These are phyloP conservation scores for Ganoderma lingzhi DNA, from an alignment of 1,284 basidiomycete species.

Conservation along the genomic window DNA sequence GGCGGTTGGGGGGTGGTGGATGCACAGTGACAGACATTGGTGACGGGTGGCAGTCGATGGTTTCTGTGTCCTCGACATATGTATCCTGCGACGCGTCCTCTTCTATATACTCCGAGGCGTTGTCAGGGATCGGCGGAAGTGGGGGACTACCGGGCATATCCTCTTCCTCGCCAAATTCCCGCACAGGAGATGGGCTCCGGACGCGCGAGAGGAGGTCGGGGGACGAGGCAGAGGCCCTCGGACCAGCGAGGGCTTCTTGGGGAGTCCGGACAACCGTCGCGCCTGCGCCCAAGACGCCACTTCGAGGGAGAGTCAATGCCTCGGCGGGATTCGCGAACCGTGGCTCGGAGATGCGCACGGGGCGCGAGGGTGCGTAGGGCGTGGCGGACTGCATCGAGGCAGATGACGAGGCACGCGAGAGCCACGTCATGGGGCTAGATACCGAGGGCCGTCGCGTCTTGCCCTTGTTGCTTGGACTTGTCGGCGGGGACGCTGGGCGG, in stretches of 20 bases:
- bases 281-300: slow-evolving; percentile 66
- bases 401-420: slow-evolving; percentile 43
- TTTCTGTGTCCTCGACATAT: slow-evolving; percentile 22
- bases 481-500: slow-evolving; percentile 30
- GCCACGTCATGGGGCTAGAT: slow-evolving; percentile 45
- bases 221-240: slow-evolving; percentile 28
- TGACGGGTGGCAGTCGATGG: slow-evolving; percentile 36
- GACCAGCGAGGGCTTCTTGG: slow-evolving; percentile 66
- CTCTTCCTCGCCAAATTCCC: slow-evolving; percentile 34
- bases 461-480: slow-evolving; percentile 30
- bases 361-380: slow-evolving; percentile 49
- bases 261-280: slow-evolving; percentile 79
- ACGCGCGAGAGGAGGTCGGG: slow-evolving; percentile 30
- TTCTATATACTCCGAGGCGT: slow-evolving; percentile 31
- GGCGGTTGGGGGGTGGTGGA: slow-evolving; percentile 43
- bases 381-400: slow-evolving; percentile 28
- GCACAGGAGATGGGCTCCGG: slow-evolving; percentile 24
- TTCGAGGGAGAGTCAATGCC: slow-evolving; percentile 48
- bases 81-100: slow-evolving; percentile 29
- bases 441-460: slow-evolving; percentile 44
- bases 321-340: slow-evolving; percentile 61
- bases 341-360: slow-evolving; percentile 68
- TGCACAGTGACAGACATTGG: slow-evolving; percentile 47
- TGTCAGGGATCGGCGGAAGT: slow-evolving; percentile 59
- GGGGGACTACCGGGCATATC: slow-evolving; percentile 56